Evolutionary conservation across 306 rosid species (phyloP).

Genomic region (Phaseolus lunatus): DNA sequence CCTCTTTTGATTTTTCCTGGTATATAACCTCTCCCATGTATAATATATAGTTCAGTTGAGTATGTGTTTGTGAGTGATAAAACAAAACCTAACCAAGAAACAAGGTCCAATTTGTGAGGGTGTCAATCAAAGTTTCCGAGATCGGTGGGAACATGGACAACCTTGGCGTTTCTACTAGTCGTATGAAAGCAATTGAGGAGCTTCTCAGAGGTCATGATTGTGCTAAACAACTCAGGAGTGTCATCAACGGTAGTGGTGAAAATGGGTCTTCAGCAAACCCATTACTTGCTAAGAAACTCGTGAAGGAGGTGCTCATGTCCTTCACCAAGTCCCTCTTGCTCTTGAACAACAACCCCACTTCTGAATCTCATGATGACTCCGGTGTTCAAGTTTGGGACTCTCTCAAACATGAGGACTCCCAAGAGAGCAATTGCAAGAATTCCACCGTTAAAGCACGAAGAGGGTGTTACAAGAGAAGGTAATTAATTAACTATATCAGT

Average conservation of each 20-base stretch:
- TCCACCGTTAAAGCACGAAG: conserved; percentile 51
- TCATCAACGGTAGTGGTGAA: conserved; percentile 8
- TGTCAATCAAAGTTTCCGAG: neutral
- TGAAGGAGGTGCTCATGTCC: conserved; percentile 46
- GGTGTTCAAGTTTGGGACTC: conserved; percentile 23
- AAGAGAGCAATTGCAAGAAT: conserved; percentile 54
- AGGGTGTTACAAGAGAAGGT: conserved; percentile 74
- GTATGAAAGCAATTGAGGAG: conserved; percentile 47
- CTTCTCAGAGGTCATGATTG: conserved; percentile 53
- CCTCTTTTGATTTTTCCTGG: neutral
- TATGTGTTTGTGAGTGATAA: neutral
- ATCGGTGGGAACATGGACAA: conserved; percentile 29
- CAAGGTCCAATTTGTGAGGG: neutral
- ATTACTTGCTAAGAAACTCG: conserved; percentile 49
- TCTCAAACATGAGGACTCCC: conserved; percentile 53
- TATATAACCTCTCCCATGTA: neutral
- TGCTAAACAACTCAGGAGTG: conserved; percentile 45
- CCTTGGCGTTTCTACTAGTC: neutral
- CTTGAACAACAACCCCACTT: conserved; percentile 34
- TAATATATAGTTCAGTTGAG: conserved; percentile 23
- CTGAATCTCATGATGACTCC: conserved; percentile 19
- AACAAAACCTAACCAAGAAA: neutral
- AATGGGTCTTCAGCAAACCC: conserved; percentile 1
- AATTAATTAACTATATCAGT: neutral
- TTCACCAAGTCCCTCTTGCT: conserved; percentile 53